Conservation (phyloP, 2,329 filamentous ascomycete species). For the Phaeosphaeriaceae sp. region DNA sequence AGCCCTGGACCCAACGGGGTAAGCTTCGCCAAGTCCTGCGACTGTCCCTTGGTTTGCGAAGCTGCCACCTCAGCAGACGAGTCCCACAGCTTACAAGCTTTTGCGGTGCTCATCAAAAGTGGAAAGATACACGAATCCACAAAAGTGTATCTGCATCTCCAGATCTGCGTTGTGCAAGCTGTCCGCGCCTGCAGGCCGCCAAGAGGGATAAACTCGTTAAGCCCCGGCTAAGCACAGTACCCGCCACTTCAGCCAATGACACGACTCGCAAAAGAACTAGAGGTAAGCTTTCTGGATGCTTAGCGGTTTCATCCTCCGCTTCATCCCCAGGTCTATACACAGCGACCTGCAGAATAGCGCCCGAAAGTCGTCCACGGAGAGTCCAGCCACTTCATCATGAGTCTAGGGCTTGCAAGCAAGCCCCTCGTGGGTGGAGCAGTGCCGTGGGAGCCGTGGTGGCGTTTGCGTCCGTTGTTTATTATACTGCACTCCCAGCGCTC, state of each 20-base stretch:
- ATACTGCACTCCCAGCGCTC: slow-evolving; percentile 33
- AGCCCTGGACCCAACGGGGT: not conserved
- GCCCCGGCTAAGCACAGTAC: slow-evolving; percentile 23
- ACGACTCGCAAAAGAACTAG: slow-evolving; percentile 9
- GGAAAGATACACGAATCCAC: not conserved
- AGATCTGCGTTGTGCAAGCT: not conserved
- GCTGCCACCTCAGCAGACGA: not conserved
- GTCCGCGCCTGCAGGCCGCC: slow-evolving; percentile 31
- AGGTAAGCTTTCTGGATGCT: slow-evolving; percentile 24
- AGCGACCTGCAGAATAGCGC: slow-evolving; percentile 19
- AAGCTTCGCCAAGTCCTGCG: slow-evolving; percentile 2
- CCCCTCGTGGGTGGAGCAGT: slow-evolving; percentile 15
- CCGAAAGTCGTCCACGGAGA: slow-evolving; percentile 9
- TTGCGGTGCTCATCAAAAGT: not conserved
- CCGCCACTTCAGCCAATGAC: slow-evolving; percentile 9
- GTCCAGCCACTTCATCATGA: slow-evolving; percentile 22
- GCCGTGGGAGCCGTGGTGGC: slow-evolving; percentile 14
- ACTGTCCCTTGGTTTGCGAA: not conserved
- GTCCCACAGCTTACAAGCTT: slow-evolving; percentile 3
- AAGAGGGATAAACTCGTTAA: slow-evolving; percentile 26
- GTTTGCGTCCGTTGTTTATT: slow-evolving; percentile 41
- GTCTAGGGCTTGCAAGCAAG: slow-evolving; percentile 16
- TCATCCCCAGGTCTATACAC: slow-evolving; percentile 19
- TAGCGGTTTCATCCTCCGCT: slow-evolving; percentile 40
- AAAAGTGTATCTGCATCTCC: not conserved